These are phyloP conservation scores for Cutaneotrichosporon arboriforme DNA, from an alignment of 1,284 basidiomycete species.

Conservation along the genomic window DNA sequence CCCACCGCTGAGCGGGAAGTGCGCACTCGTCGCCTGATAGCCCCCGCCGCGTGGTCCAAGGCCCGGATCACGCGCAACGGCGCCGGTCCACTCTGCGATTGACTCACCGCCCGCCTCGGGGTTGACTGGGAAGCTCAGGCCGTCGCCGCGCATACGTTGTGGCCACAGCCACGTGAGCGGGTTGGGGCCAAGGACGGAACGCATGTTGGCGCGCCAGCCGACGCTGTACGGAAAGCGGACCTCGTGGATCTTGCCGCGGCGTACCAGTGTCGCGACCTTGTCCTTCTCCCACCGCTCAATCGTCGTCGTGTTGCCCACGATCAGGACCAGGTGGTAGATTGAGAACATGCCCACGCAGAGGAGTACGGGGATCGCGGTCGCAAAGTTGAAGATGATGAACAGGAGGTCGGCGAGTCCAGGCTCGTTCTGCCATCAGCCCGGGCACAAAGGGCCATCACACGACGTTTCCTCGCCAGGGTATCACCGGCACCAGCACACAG, in stretches of 20 bases:
- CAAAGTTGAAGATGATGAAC: slow-evolving; percentile 82
- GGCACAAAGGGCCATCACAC: no score
- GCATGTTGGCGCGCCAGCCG: slow-evolving; percentile 65
- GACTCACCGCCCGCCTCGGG: slow-evolving; percentile 70
- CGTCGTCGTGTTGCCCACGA: slow-evolving; percentile 83
- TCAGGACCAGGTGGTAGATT: slow-evolving; percentile 79
- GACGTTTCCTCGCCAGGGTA: no score
- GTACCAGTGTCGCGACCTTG: slow-evolving; percentile 76
- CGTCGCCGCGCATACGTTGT: slow-evolving; percentile 58
- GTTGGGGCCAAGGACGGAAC: slow-evolving; percentile 68
- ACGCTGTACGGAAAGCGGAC: slow-evolving; percentile 94
- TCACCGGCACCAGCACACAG: no score
- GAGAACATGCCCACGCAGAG: slow-evolving; percentile 81
- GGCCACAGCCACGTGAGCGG: slow-evolving; percentile 75
- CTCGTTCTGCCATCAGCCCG: slow-evolving; percentile 55
- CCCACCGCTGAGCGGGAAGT: slow-evolving; percentile 1
- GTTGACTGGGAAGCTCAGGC: slow-evolving; percentile 69
- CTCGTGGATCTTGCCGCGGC: slow-evolving; percentile 77
- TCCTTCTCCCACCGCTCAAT: slow-evolving; percentile 99
- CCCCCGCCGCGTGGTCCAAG: background rate
- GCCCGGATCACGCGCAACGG: slow-evolving; percentile 24
- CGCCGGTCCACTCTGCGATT: slow-evolving; percentile 46
- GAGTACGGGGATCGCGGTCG: slow-evolving; percentile 75
- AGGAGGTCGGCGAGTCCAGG: slow-evolving; percentile 66
- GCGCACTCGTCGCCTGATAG: background rate